A percentile compares a stretch with the other conserved stretches of the same genome.
Evolutionary conservation across 2,329 filamentous ascomycete genomes (phyloP).

Genomic region (Epichloe aotearoae): DNA sequence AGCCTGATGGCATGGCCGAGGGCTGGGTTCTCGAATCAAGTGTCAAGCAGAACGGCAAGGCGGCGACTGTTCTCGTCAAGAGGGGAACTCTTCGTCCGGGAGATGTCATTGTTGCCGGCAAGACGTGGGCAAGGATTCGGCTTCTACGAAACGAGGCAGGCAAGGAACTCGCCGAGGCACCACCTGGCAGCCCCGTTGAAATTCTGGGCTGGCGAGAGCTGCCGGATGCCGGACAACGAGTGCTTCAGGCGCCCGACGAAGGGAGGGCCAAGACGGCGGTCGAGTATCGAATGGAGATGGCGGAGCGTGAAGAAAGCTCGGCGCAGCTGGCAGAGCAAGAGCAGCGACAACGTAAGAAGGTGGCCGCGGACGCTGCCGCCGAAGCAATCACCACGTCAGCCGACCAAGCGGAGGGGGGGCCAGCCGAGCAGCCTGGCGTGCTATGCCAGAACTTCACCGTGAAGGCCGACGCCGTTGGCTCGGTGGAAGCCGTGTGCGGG

Average conservation of each 20-base stretch:
- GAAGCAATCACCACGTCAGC: constrained; percentile 18
- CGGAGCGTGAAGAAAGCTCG: constrained; percentile 60
- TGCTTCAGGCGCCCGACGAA: constrained; percentile 72
- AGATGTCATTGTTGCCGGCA: constrained; percentile 76
- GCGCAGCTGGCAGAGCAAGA: constrained; percentile 67
- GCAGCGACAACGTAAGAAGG: constrained; percentile 44
- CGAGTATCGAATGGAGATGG: constrained; percentile 59
- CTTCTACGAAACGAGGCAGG: constrained; percentile 77
- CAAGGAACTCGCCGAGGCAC: constrained; percentile 53
- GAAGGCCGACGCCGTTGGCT: constrained; percentile 88
- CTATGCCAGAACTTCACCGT: constrained; percentile 66
- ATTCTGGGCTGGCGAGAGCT: constrained; percentile 84
- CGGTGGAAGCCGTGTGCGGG: constrained; percentile 77
- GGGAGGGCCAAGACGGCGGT: constrained; percentile 65
- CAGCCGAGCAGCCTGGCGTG: constrained; percentile 26
- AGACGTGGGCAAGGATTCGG: constrained; percentile 78
- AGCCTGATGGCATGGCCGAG: constrained; percentile 63
- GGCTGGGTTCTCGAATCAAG: constrained; percentile 91
- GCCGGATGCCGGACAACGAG: constrained; percentile 73
- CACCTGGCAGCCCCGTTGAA: constrained; percentile 81
- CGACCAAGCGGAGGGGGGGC: constrained; percentile 24
- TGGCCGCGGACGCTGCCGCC: constrained; percentile 24
- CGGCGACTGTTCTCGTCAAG: constrained; percentile 79
- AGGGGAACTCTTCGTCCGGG: constrained; percentile 73
- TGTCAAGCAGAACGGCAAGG: constrained; percentile 71